Percentiles rank a stretch among this genome's conserved stretches.
Conservation (phyloP, 2,329 filamentous ascomycete genomes). For the Ascochyta clinopodiicola region DNA sequence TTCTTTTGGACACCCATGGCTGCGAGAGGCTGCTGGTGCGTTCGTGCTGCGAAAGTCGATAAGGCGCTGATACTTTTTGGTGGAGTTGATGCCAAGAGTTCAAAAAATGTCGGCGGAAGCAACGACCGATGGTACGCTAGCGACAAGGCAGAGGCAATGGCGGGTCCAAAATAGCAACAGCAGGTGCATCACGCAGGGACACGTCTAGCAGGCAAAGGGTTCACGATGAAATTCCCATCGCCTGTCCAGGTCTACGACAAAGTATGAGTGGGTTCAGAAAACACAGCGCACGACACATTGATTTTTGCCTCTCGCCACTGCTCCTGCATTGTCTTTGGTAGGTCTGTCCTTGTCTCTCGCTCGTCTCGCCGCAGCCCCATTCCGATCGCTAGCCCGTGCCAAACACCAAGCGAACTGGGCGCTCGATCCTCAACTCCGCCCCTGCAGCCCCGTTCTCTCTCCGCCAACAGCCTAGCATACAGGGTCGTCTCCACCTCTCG, state of each 20-base stretch:
- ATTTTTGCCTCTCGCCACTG: background rate
- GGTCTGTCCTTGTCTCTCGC: slow-evolving; percentile 7
- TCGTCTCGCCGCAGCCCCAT: slow-evolving; percentile 17
- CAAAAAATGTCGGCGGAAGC: slow-evolving; percentile 4
- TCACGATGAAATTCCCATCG: slow-evolving; percentile 1
- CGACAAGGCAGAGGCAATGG: background rate
- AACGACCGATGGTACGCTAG: slow-evolving; percentile 3
- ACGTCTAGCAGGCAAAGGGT: slow-evolving; percentile 16
- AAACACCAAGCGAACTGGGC: slow-evolving; percentile 14
- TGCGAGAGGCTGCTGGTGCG: slow-evolving; percentile 22
- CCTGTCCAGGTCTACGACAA: background rate
- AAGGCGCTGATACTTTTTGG: slow-evolving; percentile 20
- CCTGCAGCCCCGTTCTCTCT: slow-evolving; percentile 28
- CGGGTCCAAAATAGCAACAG: slow-evolving; percentile 17
- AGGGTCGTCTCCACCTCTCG: slow-evolving; percentile 28
- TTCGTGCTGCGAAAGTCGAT: slow-evolving; percentile 6
- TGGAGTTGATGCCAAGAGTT: slow-evolving; percentile 20
- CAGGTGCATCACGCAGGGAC: slow-evolving; percentile 17
- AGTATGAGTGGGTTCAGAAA: background rate
- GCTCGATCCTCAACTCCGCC: slow-evolving; percentile 30
- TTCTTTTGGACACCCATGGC: slow-evolving; percentile 87
- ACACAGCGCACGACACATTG: background rate
- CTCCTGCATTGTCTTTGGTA: background rate
- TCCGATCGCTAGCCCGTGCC: slow-evolving; percentile 30
- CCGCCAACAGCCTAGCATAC: slow-evolving; percentile 29